Evolutionary conservation across 805 yeast species (phyloP).

Genomic region (Brettanomyces anomalus): DNA sequence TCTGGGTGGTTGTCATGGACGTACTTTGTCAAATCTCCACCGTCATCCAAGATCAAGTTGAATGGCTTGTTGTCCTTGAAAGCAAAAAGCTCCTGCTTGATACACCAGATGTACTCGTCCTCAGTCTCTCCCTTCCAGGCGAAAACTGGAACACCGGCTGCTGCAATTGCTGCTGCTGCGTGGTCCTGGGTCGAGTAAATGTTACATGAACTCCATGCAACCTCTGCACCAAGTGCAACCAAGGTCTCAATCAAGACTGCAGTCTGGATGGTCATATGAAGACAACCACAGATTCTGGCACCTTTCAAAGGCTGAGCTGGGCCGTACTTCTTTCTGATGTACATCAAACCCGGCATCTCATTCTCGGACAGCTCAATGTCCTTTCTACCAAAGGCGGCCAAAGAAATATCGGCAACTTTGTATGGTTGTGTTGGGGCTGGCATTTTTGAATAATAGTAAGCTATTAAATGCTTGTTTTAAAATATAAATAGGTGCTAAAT

Average conservation of each 20-base stretch:
- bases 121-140: slow-evolving; percentile 99
- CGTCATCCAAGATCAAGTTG: slow-evolving; percentile 96
- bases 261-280: slow-evolving; percentile 99
- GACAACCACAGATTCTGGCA: slow-evolving; percentile 98
- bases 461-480: background rate
- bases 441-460: background rate
- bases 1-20: slow-evolving; percentile 98
- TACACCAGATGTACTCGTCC: slow-evolving; percentile 99
- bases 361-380: slow-evolving; percentile 98
- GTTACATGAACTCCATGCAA: slow-evolving; percentile 99
- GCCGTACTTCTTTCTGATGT: slow-evolving; percentile 91
- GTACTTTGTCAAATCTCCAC: slow-evolving; percentile 96
- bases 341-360: slow-evolving; percentile 99
- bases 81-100: slow-evolving; percentile 96
- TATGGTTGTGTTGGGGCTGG: slow-evolving; percentile 60
- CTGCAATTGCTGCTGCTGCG: slow-evolving; percentile 99
- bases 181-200: slow-evolving; percentile 99
- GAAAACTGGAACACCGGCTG: slow-evolving; percentile 97
- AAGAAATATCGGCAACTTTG: slow-evolving; percentile 96
- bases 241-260: slow-evolving; percentile 98
- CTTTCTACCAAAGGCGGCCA: slow-evolving; percentile 99
- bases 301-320: slow-evolving; percentile 91
- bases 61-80: slow-evolving; percentile 94
- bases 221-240: slow-evolving; percentile 97
- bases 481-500: background rate